Evolutionary conservation across 1,284 basidiomycete genomes (phyloP).

Genomic region (Megacollybia platyphylla): DNA sequence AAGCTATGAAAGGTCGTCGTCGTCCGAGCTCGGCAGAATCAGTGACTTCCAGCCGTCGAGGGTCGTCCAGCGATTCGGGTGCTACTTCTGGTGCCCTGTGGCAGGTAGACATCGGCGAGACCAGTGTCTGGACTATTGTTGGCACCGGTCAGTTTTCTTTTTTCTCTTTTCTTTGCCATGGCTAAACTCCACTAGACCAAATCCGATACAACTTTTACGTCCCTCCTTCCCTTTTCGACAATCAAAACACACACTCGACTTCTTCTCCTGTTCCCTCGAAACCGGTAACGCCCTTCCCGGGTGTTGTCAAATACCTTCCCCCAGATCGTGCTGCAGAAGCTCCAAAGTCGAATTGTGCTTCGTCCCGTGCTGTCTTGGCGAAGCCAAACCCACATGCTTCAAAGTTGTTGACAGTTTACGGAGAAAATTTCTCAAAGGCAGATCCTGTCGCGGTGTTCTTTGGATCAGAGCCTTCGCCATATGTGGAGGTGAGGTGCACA

Average conservation of each 20-base stretch:
- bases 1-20: conserved; percentile 48
- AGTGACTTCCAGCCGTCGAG: conserved; percentile 54
- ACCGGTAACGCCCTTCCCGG: conserved; percentile 80
- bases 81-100: conserved; percentile 70
- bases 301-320: conserved; percentile 73
- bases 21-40: conserved; percentile 64
- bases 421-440: conserved; percentile 78
- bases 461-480: conserved; percentile 76
- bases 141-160: conserved; percentile 54
- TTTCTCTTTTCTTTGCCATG: conserved; percentile 2
- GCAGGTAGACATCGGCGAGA: conserved; percentile 82
- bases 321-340: conserved; percentile 70
- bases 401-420: conserved; percentile 78
- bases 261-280: conserved; percentile 69
- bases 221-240: conserved; percentile 72
- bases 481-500: conserved; percentile 80
- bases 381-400: conserved; percentile 62
- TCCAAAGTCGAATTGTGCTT: conserved; percentile 52
- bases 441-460: conserved; percentile 78
- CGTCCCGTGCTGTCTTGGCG: conserved; percentile 50
- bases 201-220: conserved; percentile 88
- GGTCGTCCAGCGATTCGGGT: conserved; percentile 48
- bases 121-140: conserved; percentile 88
- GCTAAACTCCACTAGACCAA: conserved; percentile 40
- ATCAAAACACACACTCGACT: conserved; percentile 50